Conservation (phyloP, 108 stramenopile species). For the Pseudonitzschia delicatissima region DNA sequence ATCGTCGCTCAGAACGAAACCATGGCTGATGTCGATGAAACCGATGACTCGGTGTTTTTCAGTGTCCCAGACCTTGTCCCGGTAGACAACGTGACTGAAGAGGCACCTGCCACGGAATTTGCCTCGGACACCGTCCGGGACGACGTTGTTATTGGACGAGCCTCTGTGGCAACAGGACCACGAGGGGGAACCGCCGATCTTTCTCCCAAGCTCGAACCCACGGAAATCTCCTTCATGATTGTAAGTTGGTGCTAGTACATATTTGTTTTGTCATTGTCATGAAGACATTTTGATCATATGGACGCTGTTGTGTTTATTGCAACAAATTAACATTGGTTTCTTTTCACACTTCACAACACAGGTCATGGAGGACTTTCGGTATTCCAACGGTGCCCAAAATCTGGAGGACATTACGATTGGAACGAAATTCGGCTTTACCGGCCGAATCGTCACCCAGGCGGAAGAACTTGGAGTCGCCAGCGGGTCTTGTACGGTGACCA, state of each 20-base stretch:
- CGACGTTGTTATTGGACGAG: too few relatives aligned
- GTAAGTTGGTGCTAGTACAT: conserved; percentile 3
- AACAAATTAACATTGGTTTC: neutral
- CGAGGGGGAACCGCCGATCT: neutral
- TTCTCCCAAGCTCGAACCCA: conserved; percentile 5
- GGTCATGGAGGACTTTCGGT: conserved; percentile 29
- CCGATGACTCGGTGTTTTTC: too few relatives aligned
- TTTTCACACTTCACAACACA: neutral
- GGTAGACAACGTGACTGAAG: neutral
- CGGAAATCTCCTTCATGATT: conserved; percentile 15
- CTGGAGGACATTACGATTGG: conserved; percentile 9
- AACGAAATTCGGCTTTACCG: conserved; percentile 26
- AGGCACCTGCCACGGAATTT: neutral
- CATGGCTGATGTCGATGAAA: neutral
- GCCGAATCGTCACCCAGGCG: conserved; percentile 15
- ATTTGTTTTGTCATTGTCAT: neutral
- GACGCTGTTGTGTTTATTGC: neutral
- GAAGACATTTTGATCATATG: neutral
- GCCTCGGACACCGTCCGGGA: neutral
- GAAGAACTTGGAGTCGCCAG: conserved; percentile 8
- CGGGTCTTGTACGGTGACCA: conserved; percentile 13
- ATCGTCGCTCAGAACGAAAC: neutral
- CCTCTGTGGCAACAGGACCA: conserved; percentile 11
- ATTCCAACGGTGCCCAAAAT: conserved; percentile 10
- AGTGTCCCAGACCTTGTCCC: neutral